Evolutionary conservation across 495 filamentous ascomycete genomes (phyloP).

Genomic region (Acidiella bohemica): DNA sequence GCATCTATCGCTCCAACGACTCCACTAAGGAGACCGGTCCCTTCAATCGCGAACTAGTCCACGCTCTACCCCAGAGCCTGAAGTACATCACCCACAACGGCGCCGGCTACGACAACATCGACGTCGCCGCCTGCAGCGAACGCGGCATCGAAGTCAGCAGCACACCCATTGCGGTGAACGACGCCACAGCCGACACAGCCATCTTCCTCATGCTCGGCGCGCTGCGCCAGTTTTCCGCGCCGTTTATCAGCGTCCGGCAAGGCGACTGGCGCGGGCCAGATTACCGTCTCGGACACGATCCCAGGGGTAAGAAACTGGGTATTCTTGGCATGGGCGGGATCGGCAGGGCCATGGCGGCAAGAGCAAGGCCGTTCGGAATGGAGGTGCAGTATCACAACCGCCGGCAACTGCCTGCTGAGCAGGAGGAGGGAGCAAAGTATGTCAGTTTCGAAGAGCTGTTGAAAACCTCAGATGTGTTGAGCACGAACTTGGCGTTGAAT

Average conservation of each 20-base stretch:
- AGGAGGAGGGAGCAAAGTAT: conserved; percentile 26
- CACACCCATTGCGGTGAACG: conserved; percentile 28
- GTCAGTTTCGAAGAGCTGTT: conserved; percentile 30
- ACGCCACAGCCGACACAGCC: conserved; percentile 27
- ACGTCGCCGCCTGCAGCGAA: conserved; percentile 24
- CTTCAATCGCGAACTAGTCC: conserved; percentile 25
- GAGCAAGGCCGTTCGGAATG: conserved; percentile 30
- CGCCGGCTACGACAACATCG: conserved; percentile 31
- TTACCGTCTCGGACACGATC: conserved; percentile 33
- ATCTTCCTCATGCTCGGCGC: conserved; percentile 30
- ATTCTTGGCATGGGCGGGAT: conserved; percentile 87
- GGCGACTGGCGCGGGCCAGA: conserved; percentile 40
- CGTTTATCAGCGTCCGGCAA: conserved; percentile 45
- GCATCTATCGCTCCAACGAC: conserved; percentile 29
- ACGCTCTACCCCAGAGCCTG: conserved; percentile 21
- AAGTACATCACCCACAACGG: conserved; percentile 29
- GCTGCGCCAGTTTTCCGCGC: conserved; percentile 43
- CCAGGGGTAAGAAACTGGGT: conserved; percentile 26
- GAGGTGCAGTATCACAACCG: conserved; percentile 31
- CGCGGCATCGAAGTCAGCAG: conserved; percentile 23
- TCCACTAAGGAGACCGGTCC: conserved; percentile 25
- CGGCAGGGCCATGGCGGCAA: conserved; percentile 36
- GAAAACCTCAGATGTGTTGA: conserved; percentile 27
- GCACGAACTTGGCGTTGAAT: conserved; percentile 28
- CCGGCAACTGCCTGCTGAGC: conserved; percentile 14